Conservation (phyloP, 2,329 filamentous ascomycete species). For the Alternaria consortialis region DNA sequence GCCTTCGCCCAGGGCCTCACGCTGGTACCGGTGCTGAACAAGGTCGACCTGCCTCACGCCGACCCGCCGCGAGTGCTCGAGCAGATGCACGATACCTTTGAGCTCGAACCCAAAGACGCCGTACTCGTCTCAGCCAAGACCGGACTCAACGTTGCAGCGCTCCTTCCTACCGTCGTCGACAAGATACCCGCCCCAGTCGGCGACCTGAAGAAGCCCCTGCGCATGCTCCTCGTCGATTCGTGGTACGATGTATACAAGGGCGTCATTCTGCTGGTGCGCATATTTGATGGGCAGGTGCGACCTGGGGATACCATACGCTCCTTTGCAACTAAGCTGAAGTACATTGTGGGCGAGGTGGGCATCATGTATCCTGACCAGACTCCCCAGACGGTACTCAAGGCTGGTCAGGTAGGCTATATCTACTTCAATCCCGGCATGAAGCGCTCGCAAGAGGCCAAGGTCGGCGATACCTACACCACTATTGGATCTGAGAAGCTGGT, state of each 20-base stretch:
- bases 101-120: constrained; percentile 79
- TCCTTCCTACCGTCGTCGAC: constrained; percentile 86
- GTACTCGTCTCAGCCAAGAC: constrained; percentile 92
- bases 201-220: constrained; percentile 74
- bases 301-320: constrained; percentile 88
- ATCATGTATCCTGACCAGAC: constrained; percentile 94
- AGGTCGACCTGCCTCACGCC: constrained; percentile 90
- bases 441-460: constrained; percentile 90
- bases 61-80: constrained; percentile 86
- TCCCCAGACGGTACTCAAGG: constrained; percentile 79
- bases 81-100: constrained; percentile 87
- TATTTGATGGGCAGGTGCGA: constrained; percentile 87
- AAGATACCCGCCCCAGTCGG: constrained; percentile 83
- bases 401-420: constrained; percentile 95
- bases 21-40: constrained; percentile 93
- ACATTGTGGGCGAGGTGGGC: constrained; percentile 93
- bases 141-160: constrained; percentile 82
- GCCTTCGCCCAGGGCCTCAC: constrained; percentile 90
- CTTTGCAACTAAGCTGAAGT: constrained; percentile 86
- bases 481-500: constrained; percentile 79
- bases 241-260: constrained; percentile 98
- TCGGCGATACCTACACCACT: constrained; percentile 93
- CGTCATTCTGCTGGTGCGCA: constrained; percentile 86
- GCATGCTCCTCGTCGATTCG: constrained; percentile 90
- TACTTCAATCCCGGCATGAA: constrained; percentile 99